Percentiles rank a stretch among this genome's conserved stretches.
Conservation (phyloP, 2,329 filamentous ascomycete genomes). For the Alternaria tenuissima region DNA sequence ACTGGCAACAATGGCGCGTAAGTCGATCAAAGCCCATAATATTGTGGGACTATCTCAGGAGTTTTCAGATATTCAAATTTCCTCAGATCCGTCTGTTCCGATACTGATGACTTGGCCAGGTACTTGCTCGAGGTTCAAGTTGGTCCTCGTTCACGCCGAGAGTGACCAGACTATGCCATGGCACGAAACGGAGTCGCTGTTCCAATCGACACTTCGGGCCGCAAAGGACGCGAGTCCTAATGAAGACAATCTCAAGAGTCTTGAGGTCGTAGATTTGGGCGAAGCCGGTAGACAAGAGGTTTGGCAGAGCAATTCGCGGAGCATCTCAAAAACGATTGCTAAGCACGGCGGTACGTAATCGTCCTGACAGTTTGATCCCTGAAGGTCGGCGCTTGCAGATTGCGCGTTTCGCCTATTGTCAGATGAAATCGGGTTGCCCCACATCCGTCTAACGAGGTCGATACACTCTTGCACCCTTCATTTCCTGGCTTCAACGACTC, state of each 20-base stretch:
- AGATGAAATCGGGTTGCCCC: slow-evolving; percentile 14
- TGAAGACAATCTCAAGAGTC: slow-evolving; percentile 22
- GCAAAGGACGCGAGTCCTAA: slow-evolving; percentile 25
- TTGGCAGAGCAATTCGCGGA: slow-evolving; percentile 35
- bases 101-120: slow-evolving; percentile 16
- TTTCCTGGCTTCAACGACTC: slow-evolving; percentile 12
- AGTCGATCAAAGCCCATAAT: slow-evolving; percentile 16
- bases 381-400: slow-evolving; percentile 1
- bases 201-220: slow-evolving; percentile 38
- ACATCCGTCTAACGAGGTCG: slow-evolving; percentile 15
- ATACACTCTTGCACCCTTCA: slow-evolving; percentile 11
- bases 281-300: slow-evolving; percentile 46
- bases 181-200: slow-evolving; percentile 45
- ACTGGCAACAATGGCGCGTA: slow-evolving; percentile 64
- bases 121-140: slow-evolving; percentile 29
- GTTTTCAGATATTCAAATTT: not conserved
- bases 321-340: slow-evolving; percentile 46
- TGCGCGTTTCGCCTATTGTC: slow-evolving; percentile 18
- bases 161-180: slow-evolving; percentile 48
- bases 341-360: slow-evolving; percentile 47
- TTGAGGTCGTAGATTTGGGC: slow-evolving; percentile 40
- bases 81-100: slow-evolving; percentile 1
- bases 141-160: slow-evolving; percentile 47
- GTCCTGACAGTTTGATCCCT: slow-evolving; percentile 2
- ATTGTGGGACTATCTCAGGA: not conserved